phyloP scores from a whole-genome alignment of 495 filamentous ascomycete genomes.

The Evansstolkia leycettana region DNA sequence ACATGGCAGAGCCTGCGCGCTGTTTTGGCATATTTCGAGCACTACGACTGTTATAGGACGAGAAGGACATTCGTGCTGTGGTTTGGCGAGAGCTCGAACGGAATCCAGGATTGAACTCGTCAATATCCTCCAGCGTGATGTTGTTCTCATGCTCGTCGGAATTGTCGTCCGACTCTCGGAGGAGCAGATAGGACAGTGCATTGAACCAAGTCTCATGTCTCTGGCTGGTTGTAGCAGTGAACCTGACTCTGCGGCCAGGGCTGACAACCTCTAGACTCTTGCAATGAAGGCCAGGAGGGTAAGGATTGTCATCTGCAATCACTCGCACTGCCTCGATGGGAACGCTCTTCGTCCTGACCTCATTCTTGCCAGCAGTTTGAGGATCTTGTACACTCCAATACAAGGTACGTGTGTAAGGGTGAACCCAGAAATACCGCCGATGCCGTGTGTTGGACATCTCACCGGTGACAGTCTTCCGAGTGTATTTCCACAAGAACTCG shows the following conservation, averaged over 20 bases:
- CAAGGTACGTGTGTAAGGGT: constrained; percentile 90
- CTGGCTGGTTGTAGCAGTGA: constrained; percentile 87
- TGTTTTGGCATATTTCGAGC: constrained; percentile 45
- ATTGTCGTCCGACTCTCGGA: constrained; percentile 53
- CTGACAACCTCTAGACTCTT: constrained; percentile 87
- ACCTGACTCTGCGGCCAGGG: constrained; percentile 75
- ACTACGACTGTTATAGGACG: constrained; percentile 69
- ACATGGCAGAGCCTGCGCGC: constrained; percentile 33
- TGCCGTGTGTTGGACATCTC: constrained; percentile 82
- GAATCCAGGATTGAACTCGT: constrained; percentile 74
- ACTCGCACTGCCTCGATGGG: constrained; percentile 87
- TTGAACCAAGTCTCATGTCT: constrained; percentile 99
- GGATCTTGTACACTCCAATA: constrained; percentile 97
- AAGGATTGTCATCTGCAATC: constrained; percentile 91
- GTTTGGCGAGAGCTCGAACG: constrained; percentile 40
- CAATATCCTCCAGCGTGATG: constrained; percentile 63
- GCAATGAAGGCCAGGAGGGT: constrained; percentile 85
- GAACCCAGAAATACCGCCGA: constrained; percentile 96
- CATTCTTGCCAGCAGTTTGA: constrained; percentile 56
- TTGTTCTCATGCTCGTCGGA: constrained; percentile 47
- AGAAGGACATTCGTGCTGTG: constrained; percentile 54
- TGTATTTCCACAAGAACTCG: constrained; percentile 98
- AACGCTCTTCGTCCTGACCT: constrained; percentile 87
- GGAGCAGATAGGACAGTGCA: constrained; percentile 81
- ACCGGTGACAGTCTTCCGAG: constrained; percentile 73